Percentiles rank a stretch among this genome's conserved stretches.
These are phyloP conservation scores for Speleostelium caveatum DNA, from an alignment of 78 protist genomes.

Conservation along the genomic window DNA sequence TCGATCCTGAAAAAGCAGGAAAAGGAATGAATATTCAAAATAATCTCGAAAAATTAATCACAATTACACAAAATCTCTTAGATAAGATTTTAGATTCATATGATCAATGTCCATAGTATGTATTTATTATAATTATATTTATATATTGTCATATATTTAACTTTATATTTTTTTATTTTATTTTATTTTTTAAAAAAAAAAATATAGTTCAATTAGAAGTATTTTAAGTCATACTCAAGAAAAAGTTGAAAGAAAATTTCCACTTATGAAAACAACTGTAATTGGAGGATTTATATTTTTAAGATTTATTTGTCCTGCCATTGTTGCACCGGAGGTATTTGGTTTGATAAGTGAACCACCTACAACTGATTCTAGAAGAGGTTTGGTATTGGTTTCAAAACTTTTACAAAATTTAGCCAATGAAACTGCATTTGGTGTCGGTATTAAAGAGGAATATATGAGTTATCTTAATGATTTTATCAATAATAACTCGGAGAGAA, in stretches of 20 bases:
- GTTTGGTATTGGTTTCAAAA: slow-evolving; percentile 56
- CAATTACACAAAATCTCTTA: slow-evolving; percentile 59
- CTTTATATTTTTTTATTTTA: neutral
- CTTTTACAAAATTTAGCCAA: slow-evolving; percentile 56
- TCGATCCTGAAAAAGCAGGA: slow-evolving; percentile 61
- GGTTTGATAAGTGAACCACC: slow-evolving; percentile 53
- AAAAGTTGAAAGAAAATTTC: slow-evolving; percentile 47
- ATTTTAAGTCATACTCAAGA: slow-evolving; percentile 59
- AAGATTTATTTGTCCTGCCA: slow-evolving; percentile 66
- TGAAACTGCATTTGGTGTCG: slow-evolving; percentile 70
- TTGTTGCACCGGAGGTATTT: slow-evolving; percentile 75
- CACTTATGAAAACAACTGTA: slow-evolving; percentile 60
- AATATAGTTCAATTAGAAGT: slow-evolving; percentile 27
- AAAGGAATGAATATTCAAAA: slow-evolving; percentile 49
- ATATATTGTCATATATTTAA: neutral
- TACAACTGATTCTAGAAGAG: slow-evolving; percentile 38
- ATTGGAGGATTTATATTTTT: slow-evolving; percentile 63
- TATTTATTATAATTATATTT: neutral
- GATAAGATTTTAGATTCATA: slow-evolving; percentile 55
- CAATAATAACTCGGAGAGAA: slow-evolving; percentile 12
- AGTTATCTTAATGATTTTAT: slow-evolving; percentile 36
- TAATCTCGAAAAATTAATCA: slow-evolving; percentile 41
- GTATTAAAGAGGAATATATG: slow-evolving; percentile 69
- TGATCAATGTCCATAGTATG: slow-evolving; percentile 50
- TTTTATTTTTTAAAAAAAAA: neutral